Base-by-base conservation (phyloP, 2,329 filamentous ascomycete species). In the Ophiostoma himal-ulmi region DNA sequence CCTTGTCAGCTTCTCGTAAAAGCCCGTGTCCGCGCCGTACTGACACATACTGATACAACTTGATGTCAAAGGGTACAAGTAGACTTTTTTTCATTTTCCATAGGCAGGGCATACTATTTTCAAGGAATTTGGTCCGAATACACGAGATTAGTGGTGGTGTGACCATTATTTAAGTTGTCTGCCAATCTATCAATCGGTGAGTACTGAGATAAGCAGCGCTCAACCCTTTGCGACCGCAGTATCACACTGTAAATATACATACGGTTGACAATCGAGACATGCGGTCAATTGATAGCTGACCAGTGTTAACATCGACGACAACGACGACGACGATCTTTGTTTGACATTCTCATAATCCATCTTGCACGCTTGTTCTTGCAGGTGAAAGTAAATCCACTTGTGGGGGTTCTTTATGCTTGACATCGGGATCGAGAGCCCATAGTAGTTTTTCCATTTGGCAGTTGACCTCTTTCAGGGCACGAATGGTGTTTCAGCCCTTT, bases 401-500 rank as follows among this genome's bases (percentile, higher is more conserved):
- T 36, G 26, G 57, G 57, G 57, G 14, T 34, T 30, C 57, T 62
- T 30, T 34, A 13, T 62, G 57, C 57, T 62, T 22, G 57, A 34
- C 57, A 62, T 62, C 57, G 57, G 57, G 57, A 62, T 62, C 57
- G 57, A 62, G 57, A 62, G 57, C 11, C 52, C 44, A 48, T 48
- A n/a, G 4, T 17, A 62, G 22, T 62, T 62, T 62, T 34, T 62
- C 57, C 22, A 62, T 62, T 62, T 62, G 5, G 11, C 26, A 17
- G 26, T 34, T 8, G 26, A 17, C n/a, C n/a, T 11, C 57, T 62
- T 62, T 62, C 26, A 62, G 57, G 57, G 57, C 57, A 30, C 7
- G 57, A 36, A 20, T 62, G 52, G 2, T 62, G 57, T 62, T 62
- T 62, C 57, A 62, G 57, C 57, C 57, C 57, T 62, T 57, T 57